A percentile compares a stretch with the other conserved stretches of the same genome.
phyloP scores from a whole-genome alignment of 257 asterid species.

The Solanum boliviense region DNA sequence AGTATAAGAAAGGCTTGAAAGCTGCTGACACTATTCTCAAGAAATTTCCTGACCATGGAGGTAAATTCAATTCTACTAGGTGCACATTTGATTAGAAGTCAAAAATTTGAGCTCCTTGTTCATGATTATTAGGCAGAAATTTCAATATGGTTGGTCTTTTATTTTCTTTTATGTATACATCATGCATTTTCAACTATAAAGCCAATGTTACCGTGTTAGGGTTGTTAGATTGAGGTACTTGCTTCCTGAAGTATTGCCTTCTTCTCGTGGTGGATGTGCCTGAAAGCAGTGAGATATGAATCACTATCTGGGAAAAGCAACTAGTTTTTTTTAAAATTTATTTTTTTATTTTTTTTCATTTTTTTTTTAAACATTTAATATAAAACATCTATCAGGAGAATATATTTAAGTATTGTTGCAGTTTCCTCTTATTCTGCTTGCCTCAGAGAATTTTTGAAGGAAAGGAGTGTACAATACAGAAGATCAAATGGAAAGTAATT shows the following conservation, averaged over 20 bases:
- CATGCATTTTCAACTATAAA: neutral
- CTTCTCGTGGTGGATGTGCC: neutral
- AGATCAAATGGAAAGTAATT: no score
- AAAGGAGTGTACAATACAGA: no score
- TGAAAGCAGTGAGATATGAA: neutral
- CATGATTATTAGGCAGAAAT: neutral
- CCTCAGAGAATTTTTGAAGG: no score
- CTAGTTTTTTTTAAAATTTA: neutral
- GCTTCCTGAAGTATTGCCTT: neutral
- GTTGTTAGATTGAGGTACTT: neutral
- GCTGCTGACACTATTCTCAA: slow-evolving; percentile 93
- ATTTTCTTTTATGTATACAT: neutral
- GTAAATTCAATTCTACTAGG: slow-evolving; percentile 28
- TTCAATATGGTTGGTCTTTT: neutral
- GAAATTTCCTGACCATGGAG: slow-evolving; percentile 99
- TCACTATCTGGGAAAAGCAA: neutral
- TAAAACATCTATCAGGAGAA: neutral
- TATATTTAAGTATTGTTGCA: neutral
- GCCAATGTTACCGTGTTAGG: neutral
- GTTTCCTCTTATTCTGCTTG: neutral
- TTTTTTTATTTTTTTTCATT: no score
- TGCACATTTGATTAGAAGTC: neutral
- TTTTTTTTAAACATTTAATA: neutral
- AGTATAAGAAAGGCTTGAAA: slow-evolving; percentile 94
- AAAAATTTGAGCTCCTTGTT: neutral